These are phyloP conservation scores for sunflower (Helianthus annuus) DNA, from an alignment of 129 eudicot genomes.

Conservation along the genomic window HanXRQr2.0-SUNRISE NC_035448.2:35207337-35207836, in stretches of 20 bases:
- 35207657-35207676: conserved; percentile 3
- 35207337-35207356: too few species aligned
- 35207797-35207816: conserved; percentile 8
- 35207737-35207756: conserved; percentile 13
- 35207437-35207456: too few species aligned
- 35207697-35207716: background rate
- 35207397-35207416: too few species aligned
- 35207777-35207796: background rate
- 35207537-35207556: conserved; percentile 15
- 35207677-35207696: background rate
- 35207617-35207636: background rate
- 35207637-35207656: conserved; percentile 15
- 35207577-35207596: conserved; percentile 1
- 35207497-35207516: conserved; percentile 31
- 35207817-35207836: background rate
- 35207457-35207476: too few species aligned
- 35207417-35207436: too few species aligned
- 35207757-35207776: conserved; percentile 17
- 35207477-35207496: conserved; percentile 25
- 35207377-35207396: too few species aligned
- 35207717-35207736: background rate
- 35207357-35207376: too few species aligned
- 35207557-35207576: background rate
- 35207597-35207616: conserved; percentile 1
- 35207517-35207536: conserved; percentile 15